Evolutionary conservation across 2,329 filamentous ascomycete species (phyloP).

Genomic region (Westerdykella ornata): DNA sequence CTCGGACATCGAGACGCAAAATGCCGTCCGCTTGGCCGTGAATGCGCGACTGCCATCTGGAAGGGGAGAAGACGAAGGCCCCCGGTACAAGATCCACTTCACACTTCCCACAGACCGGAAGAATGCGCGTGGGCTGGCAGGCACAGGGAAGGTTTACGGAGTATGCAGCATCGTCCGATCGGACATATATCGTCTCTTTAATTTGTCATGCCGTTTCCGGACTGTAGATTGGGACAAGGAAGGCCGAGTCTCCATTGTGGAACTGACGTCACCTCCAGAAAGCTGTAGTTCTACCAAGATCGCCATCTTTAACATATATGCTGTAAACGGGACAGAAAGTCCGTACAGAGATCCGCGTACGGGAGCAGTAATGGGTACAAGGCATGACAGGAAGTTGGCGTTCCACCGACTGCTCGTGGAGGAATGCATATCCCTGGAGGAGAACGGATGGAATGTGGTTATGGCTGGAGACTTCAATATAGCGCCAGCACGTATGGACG

Average conservation of each 20-base stretch:
- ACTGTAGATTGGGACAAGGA: constrained; percentile 48
- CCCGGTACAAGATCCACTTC: constrained; percentile 41
- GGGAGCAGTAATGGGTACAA: constrained; percentile 40
- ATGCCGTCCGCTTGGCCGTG: constrained; percentile 37
- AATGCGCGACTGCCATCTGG: constrained; percentile 9
- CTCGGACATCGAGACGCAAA: constrained; percentile 36
- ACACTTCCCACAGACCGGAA: constrained; percentile 45
- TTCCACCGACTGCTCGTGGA: constrained; percentile 44
- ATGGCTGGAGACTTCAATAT: constrained; percentile 51
- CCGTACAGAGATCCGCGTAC: constrained; percentile 42
- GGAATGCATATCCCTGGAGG: constrained; percentile 41
- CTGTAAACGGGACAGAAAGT: constrained; percentile 48
- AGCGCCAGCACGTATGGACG: constrained; percentile 41
- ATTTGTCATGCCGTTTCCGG: constrained; percentile 25
- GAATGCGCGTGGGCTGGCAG: constrained; percentile 45
- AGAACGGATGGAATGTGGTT: constrained; percentile 40
- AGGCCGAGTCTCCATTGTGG: constrained; percentile 46
- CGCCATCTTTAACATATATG: constrained; percentile 49
- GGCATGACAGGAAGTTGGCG: constrained; percentile 47
- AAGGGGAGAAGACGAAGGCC: constrained; percentile 14
- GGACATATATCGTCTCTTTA: constrained; percentile 31
- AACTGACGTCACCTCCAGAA: constrained; percentile 20
- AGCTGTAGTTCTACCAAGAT: constrained; percentile 13
- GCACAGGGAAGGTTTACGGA: constrained; percentile 47
- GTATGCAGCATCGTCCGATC: constrained; percentile 46